Conservation (phyloP, 1,139 yeast species). For the Geotrichum histeridarum region DNA sequence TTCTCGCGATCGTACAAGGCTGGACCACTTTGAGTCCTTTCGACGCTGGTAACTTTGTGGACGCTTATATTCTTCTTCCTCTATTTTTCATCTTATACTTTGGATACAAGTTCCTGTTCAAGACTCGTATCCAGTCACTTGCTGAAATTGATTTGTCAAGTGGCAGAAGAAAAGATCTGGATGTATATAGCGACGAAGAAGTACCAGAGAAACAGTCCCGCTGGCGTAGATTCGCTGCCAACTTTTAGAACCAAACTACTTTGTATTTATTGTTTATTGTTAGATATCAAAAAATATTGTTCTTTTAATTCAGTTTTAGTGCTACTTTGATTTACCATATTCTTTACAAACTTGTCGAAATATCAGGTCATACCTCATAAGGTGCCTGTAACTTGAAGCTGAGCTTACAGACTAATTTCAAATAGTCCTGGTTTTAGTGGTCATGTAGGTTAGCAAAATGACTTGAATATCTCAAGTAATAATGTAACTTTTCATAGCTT, state of each 20-base stretch:
- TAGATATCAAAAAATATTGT: no score
- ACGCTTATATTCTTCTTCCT: conserved; percentile 60
- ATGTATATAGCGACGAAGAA: not conserved
- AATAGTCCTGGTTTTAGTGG: no score
- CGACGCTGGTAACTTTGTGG: conserved; percentile 55
- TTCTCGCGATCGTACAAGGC: conserved; percentile 61
- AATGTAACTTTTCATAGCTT: no score
- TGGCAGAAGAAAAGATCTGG: conserved; percentile 35
- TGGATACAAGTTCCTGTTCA: conserved; percentile 41
- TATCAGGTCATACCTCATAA: no score
- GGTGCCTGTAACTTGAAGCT: no score
- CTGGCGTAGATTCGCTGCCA: conserved; percentile 3
- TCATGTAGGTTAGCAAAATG: no score
- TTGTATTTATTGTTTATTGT: no score
- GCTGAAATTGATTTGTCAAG: conserved; percentile 45
- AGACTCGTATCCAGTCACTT: conserved; percentile 44
- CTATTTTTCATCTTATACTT: conserved; percentile 46
- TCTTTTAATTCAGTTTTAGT: no score
- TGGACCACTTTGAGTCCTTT: conserved; percentile 64
- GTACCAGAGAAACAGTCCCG: not conserved
- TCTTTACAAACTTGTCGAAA: no score
- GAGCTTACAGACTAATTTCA: no score
- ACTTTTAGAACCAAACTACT: not conserved
- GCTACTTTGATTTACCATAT: no score
- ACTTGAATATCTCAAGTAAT: no score